Evolutionary conservation across 2,329 filamentous ascomycete species (phyloP).

Genomic region (Colletotrichum incanum): DNA sequence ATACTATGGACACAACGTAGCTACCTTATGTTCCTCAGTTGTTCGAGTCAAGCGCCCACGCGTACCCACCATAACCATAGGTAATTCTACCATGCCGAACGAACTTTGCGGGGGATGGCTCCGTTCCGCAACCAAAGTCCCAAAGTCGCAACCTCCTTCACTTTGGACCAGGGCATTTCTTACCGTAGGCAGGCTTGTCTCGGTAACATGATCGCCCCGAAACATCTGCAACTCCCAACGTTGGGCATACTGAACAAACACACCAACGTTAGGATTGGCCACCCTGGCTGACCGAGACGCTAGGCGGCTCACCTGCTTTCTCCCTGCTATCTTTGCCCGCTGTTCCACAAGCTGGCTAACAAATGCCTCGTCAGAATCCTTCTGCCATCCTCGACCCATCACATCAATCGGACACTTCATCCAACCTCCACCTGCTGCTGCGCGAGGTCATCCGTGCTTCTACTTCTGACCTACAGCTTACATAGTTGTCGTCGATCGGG

Average conservation of each 20-base stretch:
- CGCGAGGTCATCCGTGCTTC: constrained; percentile 14
- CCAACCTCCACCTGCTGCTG: constrained; percentile 24
- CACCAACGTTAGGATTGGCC: background rate
- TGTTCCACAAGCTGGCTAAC: constrained; percentile 20
- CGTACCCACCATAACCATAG: background rate
- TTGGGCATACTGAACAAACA: background rate
- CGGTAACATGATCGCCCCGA: background rate
- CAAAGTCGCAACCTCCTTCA: too few relatives aligned
- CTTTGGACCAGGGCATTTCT: too few relatives aligned
- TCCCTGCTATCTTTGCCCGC: background rate
- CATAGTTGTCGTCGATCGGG: background rate
- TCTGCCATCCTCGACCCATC: constrained; percentile 26
- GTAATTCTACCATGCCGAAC: background rate
- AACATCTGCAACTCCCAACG: constrained; percentile 6
- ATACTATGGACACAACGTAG: background rate
- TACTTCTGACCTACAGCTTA: background rate
- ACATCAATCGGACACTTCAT: constrained; percentile 16
- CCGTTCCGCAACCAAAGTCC: background rate
- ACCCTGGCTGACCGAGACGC: constrained; percentile 9
- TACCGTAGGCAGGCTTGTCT: background rate
- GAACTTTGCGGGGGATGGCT: background rate
- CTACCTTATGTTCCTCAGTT: background rate
- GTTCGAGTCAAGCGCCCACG: constrained; percentile 2
- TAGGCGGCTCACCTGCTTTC: constrained; percentile 13
- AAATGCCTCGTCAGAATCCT: constrained; percentile 37